Evolutionary conservation across 2,329 filamentous ascomycete genomes (phyloP), one percentile per base, ranked within the genome.

Genomic region (Penicillium verrucosum): DNA sequence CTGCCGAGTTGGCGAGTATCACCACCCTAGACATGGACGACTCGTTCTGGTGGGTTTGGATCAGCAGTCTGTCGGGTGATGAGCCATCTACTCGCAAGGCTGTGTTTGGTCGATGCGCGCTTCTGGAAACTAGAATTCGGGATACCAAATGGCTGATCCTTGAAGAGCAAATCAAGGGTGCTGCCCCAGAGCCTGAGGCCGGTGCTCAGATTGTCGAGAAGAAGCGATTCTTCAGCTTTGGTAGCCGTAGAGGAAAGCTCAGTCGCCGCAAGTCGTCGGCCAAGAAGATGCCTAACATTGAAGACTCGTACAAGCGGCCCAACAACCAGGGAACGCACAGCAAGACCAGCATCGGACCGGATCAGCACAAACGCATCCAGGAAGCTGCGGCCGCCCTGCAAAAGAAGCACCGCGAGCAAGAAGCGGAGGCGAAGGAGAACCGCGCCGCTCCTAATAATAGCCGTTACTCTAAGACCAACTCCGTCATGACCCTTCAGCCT

Each of bases 11-110:
- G 56, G 94, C 94, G 30, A 97, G 92, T 70, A 96, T 99, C 69
- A 89, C 85, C 25, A 83, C 83, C 37, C 84, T 97, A 56, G 88
- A 94, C 60, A 81, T 99, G 5, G 94, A 99, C 66, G 93, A 97
- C 72, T 89, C 92, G 1, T 99, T 99, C 74, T 99, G 94, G 94
- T 97, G 94, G 93, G 94, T 97, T 4, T 99, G 94, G 94, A 97
- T 99, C 82, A 95, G 86, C 65, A 97, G 93, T 80, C 78, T 99
- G 68, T 92, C 93, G 1, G 89, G 87, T 0, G 94, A 99, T 68
- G 94, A 99, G 76, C 89, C 92, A 0, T 76, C 86, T 0, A 83
- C 88, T 11, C 86, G 94, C 59, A 99, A 99, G 72, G 88, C 92
- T 6, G 91, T 92, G 0, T 99, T 99, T 72, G 94, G 94, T 37